A percentile compares a stretch with the other conserved stretches of the same genome.
These are phyloP conservation scores for Tetrahymena malaccensis DNA, from an alignment of 73 alveolate genomes.

Conservation along the genomic window DNA sequence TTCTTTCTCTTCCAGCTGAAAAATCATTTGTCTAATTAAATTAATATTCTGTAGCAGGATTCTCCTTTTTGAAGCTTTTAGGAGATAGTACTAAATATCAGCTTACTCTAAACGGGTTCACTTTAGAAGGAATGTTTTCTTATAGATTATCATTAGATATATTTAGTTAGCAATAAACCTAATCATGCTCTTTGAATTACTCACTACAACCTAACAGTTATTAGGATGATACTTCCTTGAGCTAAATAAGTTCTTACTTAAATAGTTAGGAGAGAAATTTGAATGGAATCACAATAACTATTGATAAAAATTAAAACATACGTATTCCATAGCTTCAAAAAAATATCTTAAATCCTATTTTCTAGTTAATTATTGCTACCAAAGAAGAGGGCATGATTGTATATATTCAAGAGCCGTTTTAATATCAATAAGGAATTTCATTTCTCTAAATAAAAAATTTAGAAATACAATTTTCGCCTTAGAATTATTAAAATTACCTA, in stretches of 20 bases:
- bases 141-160: neutral
- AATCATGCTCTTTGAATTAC: neutral
- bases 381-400: too few species aligned
- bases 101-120: neutral
- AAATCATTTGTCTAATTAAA: neutral
- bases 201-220: neutral
- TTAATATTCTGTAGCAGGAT: neutral
- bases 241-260: neutral
- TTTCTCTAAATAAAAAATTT: too few species aligned
- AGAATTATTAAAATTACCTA: too few species aligned
- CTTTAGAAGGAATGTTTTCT: neutral
- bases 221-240: neutral
- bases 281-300: neutral
- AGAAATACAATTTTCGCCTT: neutral
- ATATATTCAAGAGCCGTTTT: too few species aligned
- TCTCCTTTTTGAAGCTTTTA: neutral
- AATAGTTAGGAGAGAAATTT: neutral
- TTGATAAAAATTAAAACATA: neutral
- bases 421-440: neutral
- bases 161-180: neutral
- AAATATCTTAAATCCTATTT: neutral
- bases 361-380: neutral
- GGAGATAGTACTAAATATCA: neutral
- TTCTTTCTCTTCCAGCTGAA: neutral
- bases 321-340: neutral